A percentile compares a stretch with the other conserved stretches of the same genome.
These are phyloP conservation scores for Blastocystis sp. DNA, from an alignment of 352 stramenopile genomes.

Conservation along the genomic window DNA sequence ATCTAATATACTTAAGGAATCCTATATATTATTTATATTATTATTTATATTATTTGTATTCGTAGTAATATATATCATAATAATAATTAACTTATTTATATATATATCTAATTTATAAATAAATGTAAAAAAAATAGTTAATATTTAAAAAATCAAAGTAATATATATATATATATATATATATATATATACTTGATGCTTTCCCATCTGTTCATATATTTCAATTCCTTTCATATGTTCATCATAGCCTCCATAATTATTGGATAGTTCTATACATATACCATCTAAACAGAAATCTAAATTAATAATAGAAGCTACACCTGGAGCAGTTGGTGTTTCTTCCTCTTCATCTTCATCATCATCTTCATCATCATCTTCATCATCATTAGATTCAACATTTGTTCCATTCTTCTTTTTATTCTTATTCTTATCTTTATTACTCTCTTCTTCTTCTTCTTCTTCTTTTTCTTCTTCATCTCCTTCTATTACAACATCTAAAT, in stretches of 20 bases:
- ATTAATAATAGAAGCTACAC: too few species aligned
- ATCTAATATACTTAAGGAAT: slow-evolving; percentile 12
- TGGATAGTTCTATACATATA: slow-evolving; percentile 21
- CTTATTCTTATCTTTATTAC: too few species aligned
- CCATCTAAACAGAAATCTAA: slow-evolving; percentile 28
- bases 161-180: slow-evolving; percentile 12
- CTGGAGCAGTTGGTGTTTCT: too few species aligned
- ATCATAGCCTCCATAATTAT: background rate
- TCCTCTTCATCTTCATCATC: too few species aligned
- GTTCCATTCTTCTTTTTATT: too few species aligned
- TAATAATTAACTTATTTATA: slow-evolving; percentile 1
- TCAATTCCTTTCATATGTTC: background rate
- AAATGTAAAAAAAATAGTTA: slow-evolving; percentile 8
- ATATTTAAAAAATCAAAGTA: slow-evolving; percentile 9
- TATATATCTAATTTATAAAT: background rate
- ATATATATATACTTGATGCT: background rate
- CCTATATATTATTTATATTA: background rate
- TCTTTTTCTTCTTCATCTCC: too few species aligned
- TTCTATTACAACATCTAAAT: too few species aligned
- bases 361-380: too few species aligned
- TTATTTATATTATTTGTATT: slow-evolving; percentile 1
- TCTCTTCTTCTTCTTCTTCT: too few species aligned
- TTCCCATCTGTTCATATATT: slow-evolving; percentile 24
- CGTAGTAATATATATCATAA: slow-evolving; percentile 6
- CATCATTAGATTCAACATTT: too few species aligned